A percentile compares a stretch with the other conserved stretches of the same genome.
These are phyloP conservation scores for Ophiostoma ulmi DNA, from an alignment of 2,329 filamentous ascomycete species.

Conservation along the genomic window DNA sequence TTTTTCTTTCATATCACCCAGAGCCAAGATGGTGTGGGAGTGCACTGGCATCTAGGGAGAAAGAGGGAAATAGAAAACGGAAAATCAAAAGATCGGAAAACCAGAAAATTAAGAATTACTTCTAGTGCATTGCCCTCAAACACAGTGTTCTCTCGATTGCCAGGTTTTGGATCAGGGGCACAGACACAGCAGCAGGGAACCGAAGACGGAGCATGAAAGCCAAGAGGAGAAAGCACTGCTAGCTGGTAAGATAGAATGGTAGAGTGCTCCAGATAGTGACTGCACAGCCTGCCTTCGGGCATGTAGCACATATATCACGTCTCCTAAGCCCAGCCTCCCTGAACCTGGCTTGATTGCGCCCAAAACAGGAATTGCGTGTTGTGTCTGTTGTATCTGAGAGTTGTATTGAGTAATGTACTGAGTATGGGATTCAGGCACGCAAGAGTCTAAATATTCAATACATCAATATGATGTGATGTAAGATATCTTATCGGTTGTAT, in stretches of 20 bases:
- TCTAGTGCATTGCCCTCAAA: background rate
- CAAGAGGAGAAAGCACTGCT: background rate
- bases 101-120: background rate
- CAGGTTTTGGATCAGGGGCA: no score
- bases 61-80: background rate
- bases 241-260: background rate
- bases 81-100: background rate
- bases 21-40: no score
- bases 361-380: background rate
- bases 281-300: background rate
- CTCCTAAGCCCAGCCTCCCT: background rate
- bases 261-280: background rate
- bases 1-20: background rate
- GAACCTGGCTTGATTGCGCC: background rate
- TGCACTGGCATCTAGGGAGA: constrained; percentile 1
- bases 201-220: background rate
- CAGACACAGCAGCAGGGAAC: background rate
- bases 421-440: background rate
- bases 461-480: no score
- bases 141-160: background rate
- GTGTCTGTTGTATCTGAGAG: background rate
- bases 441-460: background rate
- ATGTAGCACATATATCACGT: constrained; percentile 2
- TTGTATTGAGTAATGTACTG: background rate
- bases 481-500: no score